These are phyloP conservation scores for Cephaloascus albidus DNA, from an alignment of 805 yeast species.

Conservation along the genomic window DNA sequence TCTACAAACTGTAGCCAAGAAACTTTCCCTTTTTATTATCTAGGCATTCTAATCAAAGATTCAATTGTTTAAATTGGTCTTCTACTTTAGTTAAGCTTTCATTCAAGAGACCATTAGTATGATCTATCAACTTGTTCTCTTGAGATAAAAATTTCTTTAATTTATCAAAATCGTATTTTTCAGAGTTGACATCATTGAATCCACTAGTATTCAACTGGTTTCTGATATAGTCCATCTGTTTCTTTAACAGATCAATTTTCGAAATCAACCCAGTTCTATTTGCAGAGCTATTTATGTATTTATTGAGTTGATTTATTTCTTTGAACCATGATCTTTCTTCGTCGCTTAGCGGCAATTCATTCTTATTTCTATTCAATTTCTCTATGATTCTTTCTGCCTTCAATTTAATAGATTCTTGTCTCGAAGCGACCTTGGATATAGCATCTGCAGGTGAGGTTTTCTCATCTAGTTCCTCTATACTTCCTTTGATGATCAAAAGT, in stretches of 20 bases:
- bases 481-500: slow-evolving; percentile 11
- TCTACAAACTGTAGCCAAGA: too few species aligned
- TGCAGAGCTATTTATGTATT: slow-evolving; percentile 14
- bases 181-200: slow-evolving; percentile 2
- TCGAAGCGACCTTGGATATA: neutral
- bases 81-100: slow-evolving; percentile 10
- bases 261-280: slow-evolving; percentile 9
- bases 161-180: neutral
- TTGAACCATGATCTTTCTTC: slow-evolving; percentile 36
- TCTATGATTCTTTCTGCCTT: slow-evolving; percentile 22
- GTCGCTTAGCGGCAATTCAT: slow-evolving; percentile 21
- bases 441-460: slow-evolving; percentile 5
- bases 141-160: slow-evolving; percentile 11
- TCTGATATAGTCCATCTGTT: slow-evolving; percentile 16
- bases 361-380: slow-evolving; percentile 11
- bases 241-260: slow-evolving; percentile 12
- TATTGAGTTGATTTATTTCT: slow-evolving; percentile 24
- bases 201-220: slow-evolving; percentile 10
- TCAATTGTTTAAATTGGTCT: slow-evolving; percentile 3
- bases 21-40: too few species aligned
- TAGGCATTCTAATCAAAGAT: too few species aligned
- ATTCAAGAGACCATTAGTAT: slow-evolving; percentile 3
- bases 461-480: slow-evolving; percentile 6
- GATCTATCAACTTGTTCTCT: slow-evolving; percentile 17
- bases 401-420: slow-evolving; percentile 9